Evolutionary conservation across 257 asterid species (phyloP), one percentile per base, ranked within the genome.

Genomic region (Handroanthus guayacan): DNA sequence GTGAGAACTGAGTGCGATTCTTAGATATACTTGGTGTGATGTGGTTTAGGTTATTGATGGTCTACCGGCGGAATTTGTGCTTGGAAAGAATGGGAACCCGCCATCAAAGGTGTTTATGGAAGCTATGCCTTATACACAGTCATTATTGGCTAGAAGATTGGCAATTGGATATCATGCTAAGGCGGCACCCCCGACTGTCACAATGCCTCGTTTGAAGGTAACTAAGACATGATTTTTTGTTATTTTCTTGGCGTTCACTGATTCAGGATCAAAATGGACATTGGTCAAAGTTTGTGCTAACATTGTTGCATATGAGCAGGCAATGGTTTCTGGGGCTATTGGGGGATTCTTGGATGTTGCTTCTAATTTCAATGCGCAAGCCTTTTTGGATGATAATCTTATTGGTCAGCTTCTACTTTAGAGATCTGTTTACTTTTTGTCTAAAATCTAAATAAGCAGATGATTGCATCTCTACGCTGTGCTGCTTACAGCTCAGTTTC

Each of bases 121-220:
- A 77, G 96, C 97, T 82, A 92, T 94, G 98, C 98, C 97, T 31
- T 92, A 88, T 76, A 92, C 96, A 16, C 97, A 87, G 79, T 87
- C 97, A 25, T 80, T 94, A 71, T 83, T 94, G 83, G 86, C 90
- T 71, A 71, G 75, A 64, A 88, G 95, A 80, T 81, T 84, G 78
- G 97, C 96, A 41, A 67, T 89, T 48, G 97, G 98, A 3, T 92
- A 87, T 80, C 97, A 92, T 81, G 97, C 98, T 13, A 90, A 86
- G 86, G 96, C 98, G n/a, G 95, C 96, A 31, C 96, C 98, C 37
- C 98, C 98, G 36, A 94, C 98, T 62, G 98, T 94, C 17, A 94
- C 98, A 62, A 94, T 94, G 98, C 97, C 98, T 67, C 98, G 97
- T 58, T 74, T 94, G 81, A 94, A 94, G 96, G 98, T 89, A 69